Conservation (phyloP, 176 grass and related monocot species). For the Cocos nucifera region DNA sequence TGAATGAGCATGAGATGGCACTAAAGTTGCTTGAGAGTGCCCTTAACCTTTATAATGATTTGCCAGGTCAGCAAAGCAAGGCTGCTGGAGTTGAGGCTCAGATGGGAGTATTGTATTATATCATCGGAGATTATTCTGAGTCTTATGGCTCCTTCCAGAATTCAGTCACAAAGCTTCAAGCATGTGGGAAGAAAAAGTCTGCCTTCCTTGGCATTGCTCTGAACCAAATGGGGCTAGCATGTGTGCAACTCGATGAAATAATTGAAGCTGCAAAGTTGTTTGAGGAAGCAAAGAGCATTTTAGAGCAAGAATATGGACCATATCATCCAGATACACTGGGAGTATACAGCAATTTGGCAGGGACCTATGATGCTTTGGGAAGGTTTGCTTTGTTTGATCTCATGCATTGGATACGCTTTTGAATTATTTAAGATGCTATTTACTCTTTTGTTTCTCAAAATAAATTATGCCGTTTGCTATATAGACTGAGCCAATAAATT, state of each 20-base stretch:
- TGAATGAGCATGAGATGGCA: conserved; percentile 20
- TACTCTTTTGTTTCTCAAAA: too few relatives aligned
- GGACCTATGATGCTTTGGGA: conserved; percentile 27
- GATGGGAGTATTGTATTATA: conserved; percentile 20
- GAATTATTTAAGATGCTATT: not conserved
- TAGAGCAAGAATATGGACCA: conserved; percentile 20
- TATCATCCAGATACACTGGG: conserved; percentile 23
- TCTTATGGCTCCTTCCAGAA: conserved; percentile 21
- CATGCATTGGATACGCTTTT: not conserved
- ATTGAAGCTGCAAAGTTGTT: conserved; percentile 24
- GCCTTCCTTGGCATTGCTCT: conserved; percentile 20
- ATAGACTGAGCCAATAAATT: too few relatives aligned
- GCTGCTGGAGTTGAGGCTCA: conserved; percentile 24
- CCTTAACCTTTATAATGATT: conserved; percentile 20
- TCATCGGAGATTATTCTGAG: conserved; percentile 12
- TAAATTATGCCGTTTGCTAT: too few relatives aligned
- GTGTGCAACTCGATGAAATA: conserved; percentile 18
- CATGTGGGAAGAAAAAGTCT: conserved; percentile 20
- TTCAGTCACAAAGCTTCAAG: conserved; percentile 14
- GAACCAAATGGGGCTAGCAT: conserved; percentile 26
- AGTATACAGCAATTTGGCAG: conserved; percentile 23
- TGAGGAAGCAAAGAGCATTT: conserved; percentile 20
- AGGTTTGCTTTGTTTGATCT: conserved; percentile 8
- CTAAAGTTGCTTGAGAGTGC: conserved; percentile 24
- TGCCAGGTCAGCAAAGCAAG: conserved; percentile 13